These are phyloP conservation scores for Talaromyces verruculosus DNA, from an alignment of 2,329 filamentous ascomycete genomes.

Conservation along the genomic window DNA sequence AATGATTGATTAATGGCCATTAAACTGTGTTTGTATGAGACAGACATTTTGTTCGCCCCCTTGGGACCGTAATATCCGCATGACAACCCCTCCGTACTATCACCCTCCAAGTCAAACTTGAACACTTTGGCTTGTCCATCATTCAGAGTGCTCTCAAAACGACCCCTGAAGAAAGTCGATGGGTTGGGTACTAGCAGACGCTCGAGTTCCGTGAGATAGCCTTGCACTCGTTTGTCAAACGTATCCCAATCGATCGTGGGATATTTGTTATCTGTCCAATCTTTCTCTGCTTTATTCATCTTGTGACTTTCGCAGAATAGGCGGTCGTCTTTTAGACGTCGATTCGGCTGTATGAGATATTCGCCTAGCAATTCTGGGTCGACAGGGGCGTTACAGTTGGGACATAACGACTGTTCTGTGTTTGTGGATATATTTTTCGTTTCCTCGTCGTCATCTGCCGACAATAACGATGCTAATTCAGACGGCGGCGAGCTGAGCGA, in stretches of 20 bases:
- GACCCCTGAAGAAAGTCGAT: conserved; percentile 60
- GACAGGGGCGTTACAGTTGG: conserved; percentile 65
- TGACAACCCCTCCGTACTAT: conserved; percentile 55
- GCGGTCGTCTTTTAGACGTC: conserved; percentile 38
- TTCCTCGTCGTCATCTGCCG: background rate
- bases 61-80: conserved; percentile 83
- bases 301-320: conserved; percentile 66
- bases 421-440: background rate
- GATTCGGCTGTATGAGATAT: conserved; percentile 45
- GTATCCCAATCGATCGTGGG: conserved; percentile 68
- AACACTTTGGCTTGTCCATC: conserved; percentile 61
- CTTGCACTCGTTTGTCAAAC: conserved; percentile 59
- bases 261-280: conserved; percentile 59
- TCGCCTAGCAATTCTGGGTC: conserved; percentile 55
- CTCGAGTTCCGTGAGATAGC: conserved; percentile 58
- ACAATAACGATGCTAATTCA: background rate
- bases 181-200: conserved; percentile 56
- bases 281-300: conserved; percentile 52
- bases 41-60: conserved; percentile 70
- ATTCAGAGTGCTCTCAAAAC: conserved; percentile 57
- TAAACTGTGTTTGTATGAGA: background rate
- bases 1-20: background rate
- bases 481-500: conserved; percentile 33
- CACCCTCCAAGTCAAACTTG: conserved; percentile 52
- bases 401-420: conserved; percentile 52